phyloP scores from a whole-genome alignment of 495 filamentous ascomycete species.

The Talaromyces nanjingensis region DNA sequence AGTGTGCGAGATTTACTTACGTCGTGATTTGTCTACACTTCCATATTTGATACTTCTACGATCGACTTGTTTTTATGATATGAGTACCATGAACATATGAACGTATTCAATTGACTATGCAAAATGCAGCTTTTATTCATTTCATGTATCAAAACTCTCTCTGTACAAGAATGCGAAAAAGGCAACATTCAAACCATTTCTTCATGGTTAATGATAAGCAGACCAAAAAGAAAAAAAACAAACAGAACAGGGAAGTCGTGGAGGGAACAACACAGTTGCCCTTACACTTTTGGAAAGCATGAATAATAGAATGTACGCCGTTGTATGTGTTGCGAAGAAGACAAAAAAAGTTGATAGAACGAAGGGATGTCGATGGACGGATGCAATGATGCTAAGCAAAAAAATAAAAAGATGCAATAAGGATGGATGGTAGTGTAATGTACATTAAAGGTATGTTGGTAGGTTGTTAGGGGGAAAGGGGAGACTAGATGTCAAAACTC shows the following conservation, averaged over 20 bases:
- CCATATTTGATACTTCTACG: too few relatives aligned
- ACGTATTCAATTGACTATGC: background rate
- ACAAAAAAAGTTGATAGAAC: background rate
- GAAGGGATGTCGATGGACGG: background rate
- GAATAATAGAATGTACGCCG: background rate
- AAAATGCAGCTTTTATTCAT: background rate
- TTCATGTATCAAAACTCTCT: background rate
- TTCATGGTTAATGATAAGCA: background rate
- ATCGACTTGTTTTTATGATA: background rate
- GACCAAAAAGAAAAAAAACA: background rate
- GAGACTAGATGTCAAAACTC: conserved; percentile 41
- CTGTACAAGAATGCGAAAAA: background rate
- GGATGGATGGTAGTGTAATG: conserved; percentile 4
- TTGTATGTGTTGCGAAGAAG: conserved; percentile 4
- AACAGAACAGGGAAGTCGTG: background rate
- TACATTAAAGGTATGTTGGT: background rate
- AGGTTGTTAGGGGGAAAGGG: background rate
- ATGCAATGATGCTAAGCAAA: background rate
- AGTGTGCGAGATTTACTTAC: conserved; percentile 76
- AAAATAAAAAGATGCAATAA: conserved; percentile 6
- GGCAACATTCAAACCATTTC: background rate
- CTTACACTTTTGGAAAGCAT: background rate
- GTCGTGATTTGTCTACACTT: conserved; percentile 19
- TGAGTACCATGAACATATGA: background rate
- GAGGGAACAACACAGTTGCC: background rate